Evolutionary conservation across 2,329 filamentous ascomycete species (phyloP), one percentile per base, ranked within the genome.

Genomic region (Cytospora mali): DNA sequence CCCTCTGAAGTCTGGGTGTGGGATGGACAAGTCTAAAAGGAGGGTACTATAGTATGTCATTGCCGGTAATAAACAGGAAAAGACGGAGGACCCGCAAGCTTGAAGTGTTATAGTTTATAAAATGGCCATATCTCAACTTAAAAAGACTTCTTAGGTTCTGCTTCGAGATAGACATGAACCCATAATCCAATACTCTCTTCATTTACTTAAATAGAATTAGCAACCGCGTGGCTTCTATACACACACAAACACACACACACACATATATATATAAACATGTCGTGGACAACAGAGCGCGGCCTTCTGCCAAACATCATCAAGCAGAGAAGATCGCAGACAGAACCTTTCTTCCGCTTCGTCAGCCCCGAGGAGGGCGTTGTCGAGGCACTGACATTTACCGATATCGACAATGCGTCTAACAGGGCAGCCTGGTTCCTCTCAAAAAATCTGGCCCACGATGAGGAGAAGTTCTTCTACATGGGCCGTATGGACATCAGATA

Each of bases 361-460:
- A 59, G 6, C 23, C 28, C 61, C 6, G 61, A 69, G 28, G 61
- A 69, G 28, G 63, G 64, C 3, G 27, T 53, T n/a, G 27, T 25
- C 14, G 48, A 66, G n/a, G 58, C 62, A 14, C 33, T 68, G 14
- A 68, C 48, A 28, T 68, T 64, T 55, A 56, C 58, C 39, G 63
- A 68, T 27, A 58, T 69, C 16, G 68, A 68, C 21, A 69, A 68
- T 57, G 59, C 49, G 2, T 67, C 68, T 10, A 68, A 67, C 39
- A 62, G 65, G 52, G 68, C 67, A 0, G 64, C 67, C 6, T 68
- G 67, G 67, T 68, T 69, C 42, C 55, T 69, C 13, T 31, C 49
- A n/a, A 52, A 68, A 18, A 61, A 58, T 16, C 14, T 68, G 11
- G 29, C 51, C 27, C 11, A 58, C 4, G 61, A 59, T 18, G 62